Base-by-base conservation (phyloP, 129 eudicot species). In the Tanacetum coccineum region DNA sequence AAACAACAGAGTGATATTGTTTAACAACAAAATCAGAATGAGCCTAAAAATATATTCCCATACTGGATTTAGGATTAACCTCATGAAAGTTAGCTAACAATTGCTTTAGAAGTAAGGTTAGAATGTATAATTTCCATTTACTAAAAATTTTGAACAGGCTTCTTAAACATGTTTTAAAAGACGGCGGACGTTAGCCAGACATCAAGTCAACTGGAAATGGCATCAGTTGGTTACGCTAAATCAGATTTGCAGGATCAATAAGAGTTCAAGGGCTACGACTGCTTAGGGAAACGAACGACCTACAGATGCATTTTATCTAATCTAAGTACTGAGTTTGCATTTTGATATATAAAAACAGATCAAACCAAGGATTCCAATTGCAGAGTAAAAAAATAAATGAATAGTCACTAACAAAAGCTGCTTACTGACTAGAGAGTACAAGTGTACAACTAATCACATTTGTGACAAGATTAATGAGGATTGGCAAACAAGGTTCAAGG, bases 381-480 rank as follows among this genome's bases (percentile, higher is more conserved):
- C n/a, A 17, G 32, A 59, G 59, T 17, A 72, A 50, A 61, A n/a
- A 74, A 65, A 68, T 52, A 70, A 76, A 76, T 9, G 46, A 68
- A 60, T 60, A 45, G 61, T 60, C n/a, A 13, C 62, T 50, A 68
- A 75, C 73, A 62, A 67, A 73, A 67, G 62, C 61, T 67, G 68
- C 62, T 67, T 67, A 75, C 67, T 12, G 44, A 57, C 46, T 70
- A 57, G 44, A 36, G 47, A n/a, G n/a, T n/a, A n/a, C n/a, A n/a
- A n/a, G n/a, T 45, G 45, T 70, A 42, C 67, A 70, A 59, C 66
- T 59, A 70, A 22, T 28, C 18, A 50, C 62, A 67, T 67, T 32
- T 56, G 55, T 46, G 42, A 72, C 30, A 20, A 46, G 13, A 49
- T 28, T 58, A 9, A 42, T 26, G 14, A 52, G 28, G 54, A 74